Base-by-base conservation (phyloP, 495 filamentous ascomycete genomes). In the Aspergillus indologenus region DNA sequence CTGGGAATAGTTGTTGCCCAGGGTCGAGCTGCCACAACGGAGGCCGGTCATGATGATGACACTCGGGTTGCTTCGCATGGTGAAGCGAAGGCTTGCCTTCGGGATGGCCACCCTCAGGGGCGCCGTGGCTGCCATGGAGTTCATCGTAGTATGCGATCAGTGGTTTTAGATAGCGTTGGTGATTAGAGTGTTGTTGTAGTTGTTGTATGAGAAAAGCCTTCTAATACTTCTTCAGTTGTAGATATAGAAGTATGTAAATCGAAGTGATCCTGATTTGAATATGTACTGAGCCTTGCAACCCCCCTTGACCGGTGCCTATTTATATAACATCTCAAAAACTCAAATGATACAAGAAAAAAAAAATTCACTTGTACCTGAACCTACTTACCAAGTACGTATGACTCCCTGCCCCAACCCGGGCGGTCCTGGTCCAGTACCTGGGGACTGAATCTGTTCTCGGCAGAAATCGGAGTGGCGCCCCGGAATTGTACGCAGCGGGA, bases 51-150 rank as follows among this genome's bases (percentile, higher is more conserved):
- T 65, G 26, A 59, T 56, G 19, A 69, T 62, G 12, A 64, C 45
- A 20, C 62, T 64, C 1, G 68, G 65, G 55, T 66, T 75, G 45
- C 68, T 59, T 45, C 68, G 65, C 11, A 66, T 31, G 7, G 63
- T 61, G n/a, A 75, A 47, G 26, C 64, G 65, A 12, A 73, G 61
- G 29, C 65, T 67, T 40, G 66, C 52, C 17, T 67, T 65, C 7
- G 69, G 68, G 45, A 68, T 62, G n/a, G 58, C 66, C 17, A 56
- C 61, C 69, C 72, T 66, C 8, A 76, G 60, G 59, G 74, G 72
- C 26, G 67, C 57, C n/a, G 65, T 69, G 3, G 65, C 54, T 51
- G 72, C 66, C 44, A 74, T 18, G 5, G 65, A 57, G 54, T 65
- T 69, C 70, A 68, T 70, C 3, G 15, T 58, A 44, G 46, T 56